These are phyloP conservation scores for Haplosporangium sp. DNA, from an alignment of 371 early-diverging fungal genomes.

Conservation along the genomic window DNA sequence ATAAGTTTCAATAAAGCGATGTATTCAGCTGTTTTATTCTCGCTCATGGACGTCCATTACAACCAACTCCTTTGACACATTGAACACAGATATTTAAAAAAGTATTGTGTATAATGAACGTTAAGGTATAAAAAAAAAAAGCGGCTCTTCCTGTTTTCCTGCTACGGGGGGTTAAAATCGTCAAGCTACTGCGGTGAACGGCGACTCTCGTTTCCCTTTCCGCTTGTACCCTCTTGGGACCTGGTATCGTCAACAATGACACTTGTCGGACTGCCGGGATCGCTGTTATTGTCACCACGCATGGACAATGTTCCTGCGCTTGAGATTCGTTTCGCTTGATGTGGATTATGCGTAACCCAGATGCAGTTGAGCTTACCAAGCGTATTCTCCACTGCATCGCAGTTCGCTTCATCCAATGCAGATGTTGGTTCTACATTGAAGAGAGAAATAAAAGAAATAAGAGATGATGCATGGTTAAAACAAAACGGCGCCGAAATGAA, in stretches of 20 bases:
- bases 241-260: constrained; percentile 11
- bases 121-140: too few relatives aligned
- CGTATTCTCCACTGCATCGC: constrained; percentile 78
- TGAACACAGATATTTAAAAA: too few relatives aligned
- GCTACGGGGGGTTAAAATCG: too few relatives aligned
- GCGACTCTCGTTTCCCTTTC: background rate
- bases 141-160: too few relatives aligned
- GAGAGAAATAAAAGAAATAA: background rate
- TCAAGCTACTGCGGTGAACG: too few relatives aligned
- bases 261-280: constrained; percentile 1
- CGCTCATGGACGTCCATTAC: too few relatives aligned
- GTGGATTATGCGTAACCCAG: constrained; percentile 86
- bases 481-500: background rate
- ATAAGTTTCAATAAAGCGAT: too few relatives aligned
- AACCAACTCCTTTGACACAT: too few relatives aligned
- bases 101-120: too few relatives aligned
- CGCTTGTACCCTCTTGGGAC: background rate
- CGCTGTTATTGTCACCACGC: constrained; percentile 36
- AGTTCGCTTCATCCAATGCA: constrained; percentile 83
- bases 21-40: too few relatives aligned
- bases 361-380: constrained; percentile 71
- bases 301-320: constrained; percentile 48
- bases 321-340: constrained; percentile 79
- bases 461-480: too few relatives aligned
- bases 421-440: constrained; percentile 82